phyloP scores from a whole-genome alignment of 176 grass and related monocot species.

The Carex littledalei region DNA sequence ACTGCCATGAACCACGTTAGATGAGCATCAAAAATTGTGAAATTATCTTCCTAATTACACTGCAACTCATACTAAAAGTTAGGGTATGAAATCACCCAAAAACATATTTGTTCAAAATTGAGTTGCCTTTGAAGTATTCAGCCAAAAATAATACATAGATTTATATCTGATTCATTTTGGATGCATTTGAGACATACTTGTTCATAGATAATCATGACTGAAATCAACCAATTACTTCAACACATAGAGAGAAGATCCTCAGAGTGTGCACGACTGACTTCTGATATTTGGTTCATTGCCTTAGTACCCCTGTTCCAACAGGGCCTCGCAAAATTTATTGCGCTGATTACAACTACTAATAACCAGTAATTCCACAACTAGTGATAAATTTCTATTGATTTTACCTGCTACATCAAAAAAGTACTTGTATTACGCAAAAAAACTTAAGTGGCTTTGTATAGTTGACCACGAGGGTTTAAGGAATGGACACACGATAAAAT shows the following conservation, averaged over 20 bases:
- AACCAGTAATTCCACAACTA: neutral
- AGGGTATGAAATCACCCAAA: neutral
- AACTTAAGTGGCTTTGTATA: neutral
- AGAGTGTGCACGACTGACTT: neutral
- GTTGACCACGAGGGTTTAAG: neutral
- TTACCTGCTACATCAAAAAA: neutral
- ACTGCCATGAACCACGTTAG: constrained; percentile 30
- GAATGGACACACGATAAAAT: neutral
- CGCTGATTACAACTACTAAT: neutral
- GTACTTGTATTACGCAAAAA: neutral
- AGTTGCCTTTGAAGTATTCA: neutral
- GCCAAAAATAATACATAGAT: neutral
- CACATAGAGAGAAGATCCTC: neutral
- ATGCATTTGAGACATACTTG: neutral
- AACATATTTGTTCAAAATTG: neutral
- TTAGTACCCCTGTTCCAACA: neutral
- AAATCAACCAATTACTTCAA: neutral
- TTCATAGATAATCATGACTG: neutral
- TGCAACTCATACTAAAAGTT: neutral
- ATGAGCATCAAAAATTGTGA: neutral
- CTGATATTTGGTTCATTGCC: neutral
- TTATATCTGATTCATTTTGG: neutral
- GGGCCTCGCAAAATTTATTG: neutral
- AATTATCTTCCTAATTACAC: neutral
- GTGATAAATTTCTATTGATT: neutral